Conservation (phyloP, 2,329 filamentous ascomycete genomes). For the Epichloe elymi region DNA sequence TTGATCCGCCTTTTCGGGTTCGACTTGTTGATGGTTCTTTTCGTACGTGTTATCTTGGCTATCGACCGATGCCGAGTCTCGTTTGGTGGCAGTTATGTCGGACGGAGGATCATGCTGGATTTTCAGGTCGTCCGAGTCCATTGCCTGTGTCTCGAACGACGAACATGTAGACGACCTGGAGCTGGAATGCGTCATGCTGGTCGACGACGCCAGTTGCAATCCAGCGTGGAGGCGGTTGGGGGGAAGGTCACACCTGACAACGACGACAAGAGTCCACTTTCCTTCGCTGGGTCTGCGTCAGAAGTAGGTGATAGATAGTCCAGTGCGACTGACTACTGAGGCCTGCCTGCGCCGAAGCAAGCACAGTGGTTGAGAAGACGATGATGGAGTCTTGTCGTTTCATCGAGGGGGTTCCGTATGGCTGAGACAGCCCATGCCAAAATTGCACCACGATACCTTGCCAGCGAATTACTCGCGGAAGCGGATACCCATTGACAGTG, state of each 20-base stretch:
- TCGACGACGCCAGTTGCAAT: constrained; percentile 10
- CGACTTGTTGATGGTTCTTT: not conserved
- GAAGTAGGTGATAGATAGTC: constrained; percentile 3
- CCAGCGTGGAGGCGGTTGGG: constrained; percentile 8
- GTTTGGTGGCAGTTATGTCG: constrained; percentile 10
- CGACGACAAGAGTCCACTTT: constrained; percentile 6
- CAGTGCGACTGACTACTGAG: not conserved
- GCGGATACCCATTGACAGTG: no score
- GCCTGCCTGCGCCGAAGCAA: constrained; percentile 5
- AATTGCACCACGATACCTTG: not conserved
- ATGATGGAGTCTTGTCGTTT: constrained; percentile 10
- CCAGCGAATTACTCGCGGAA: not conserved
- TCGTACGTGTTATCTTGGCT: not conserved
- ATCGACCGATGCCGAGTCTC: constrained; percentile 1
- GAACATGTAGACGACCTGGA: constrained; percentile 10
- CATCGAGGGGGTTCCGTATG: constrained; percentile 12
- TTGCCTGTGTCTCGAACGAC: constrained; percentile 12
- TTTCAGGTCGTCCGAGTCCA: constrained; percentile 15
- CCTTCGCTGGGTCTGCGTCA: constrained; percentile 6
- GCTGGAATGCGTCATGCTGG: constrained; percentile 17
- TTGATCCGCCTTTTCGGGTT: not conserved
- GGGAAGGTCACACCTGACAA: constrained; percentile 1
- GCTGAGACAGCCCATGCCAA: constrained; percentile 9
- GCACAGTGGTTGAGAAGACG: constrained; percentile 7
- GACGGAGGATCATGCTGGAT: constrained; percentile 16